phyloP scores from a whole-genome alignment of 805 yeast species.

The Sungouiozyma intestinalis region DNA sequence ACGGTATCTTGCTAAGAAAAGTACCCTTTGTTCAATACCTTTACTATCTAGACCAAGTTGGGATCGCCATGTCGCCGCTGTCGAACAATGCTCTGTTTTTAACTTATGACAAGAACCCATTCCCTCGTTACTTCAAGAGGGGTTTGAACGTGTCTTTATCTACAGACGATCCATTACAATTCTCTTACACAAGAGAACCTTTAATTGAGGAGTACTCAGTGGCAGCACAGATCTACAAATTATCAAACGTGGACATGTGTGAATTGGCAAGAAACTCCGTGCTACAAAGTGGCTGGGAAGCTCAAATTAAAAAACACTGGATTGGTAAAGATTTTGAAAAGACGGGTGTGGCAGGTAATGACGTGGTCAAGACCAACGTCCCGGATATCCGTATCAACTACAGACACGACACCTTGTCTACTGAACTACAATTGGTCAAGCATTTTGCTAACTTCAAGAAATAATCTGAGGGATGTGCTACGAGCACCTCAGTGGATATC shows the following conservation, averaged over 20 bases:
- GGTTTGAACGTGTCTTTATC: slow-evolving; percentile 92
- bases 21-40: slow-evolving; percentile 91
- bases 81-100: slow-evolving; percentile 93
- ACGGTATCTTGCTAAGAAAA: slow-evolving; percentile 87
- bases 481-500: too few species aligned
- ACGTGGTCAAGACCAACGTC: slow-evolving; percentile 88
- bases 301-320: slow-evolving; percentile 83
- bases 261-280: slow-evolving; percentile 93
- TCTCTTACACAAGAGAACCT: slow-evolving; percentile 94
- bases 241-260: slow-evolving; percentile 93
- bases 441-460: slow-evolving; percentile 36
- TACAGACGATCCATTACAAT: slow-evolving; percentile 96
- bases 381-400: slow-evolving; percentile 81
- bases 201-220: slow-evolving; percentile 95
- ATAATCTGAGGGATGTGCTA: too few species aligned
- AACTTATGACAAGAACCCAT: slow-evolving; percentile 95
- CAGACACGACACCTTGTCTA: slow-evolving; percentile 67
- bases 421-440: slow-evolving; percentile 59
- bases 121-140: slow-evolving; percentile 78
- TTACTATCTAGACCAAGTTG: slow-evolving; percentile 88
- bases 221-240: slow-evolving; percentile 93
- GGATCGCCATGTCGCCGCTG: slow-evolving; percentile 96
- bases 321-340: slow-evolving; percentile 54
- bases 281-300: slow-evolving; percentile 88
- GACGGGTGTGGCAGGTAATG: slow-evolving; percentile 70